These are phyloP conservation scores for Sphaerosporella brunnea DNA, from an alignment of 495 filamentous ascomycete genomes.

Conservation along the genomic window DNA sequence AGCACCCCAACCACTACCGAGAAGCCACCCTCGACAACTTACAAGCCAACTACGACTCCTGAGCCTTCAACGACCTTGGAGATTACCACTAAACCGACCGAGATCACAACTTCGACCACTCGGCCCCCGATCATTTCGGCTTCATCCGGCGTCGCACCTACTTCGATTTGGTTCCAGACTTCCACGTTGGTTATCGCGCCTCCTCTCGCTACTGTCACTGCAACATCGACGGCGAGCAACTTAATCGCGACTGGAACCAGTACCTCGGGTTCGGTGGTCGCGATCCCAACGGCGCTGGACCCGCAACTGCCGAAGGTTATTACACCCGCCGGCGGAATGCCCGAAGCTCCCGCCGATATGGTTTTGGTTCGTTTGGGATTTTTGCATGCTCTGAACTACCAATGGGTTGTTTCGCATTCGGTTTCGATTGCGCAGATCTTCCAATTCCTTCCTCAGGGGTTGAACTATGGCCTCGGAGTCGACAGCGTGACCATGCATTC, in stretches of 20 bases:
- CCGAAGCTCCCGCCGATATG: conserved; percentile 39
- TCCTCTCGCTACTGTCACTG: conserved; percentile 14
- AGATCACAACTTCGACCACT: neutral
- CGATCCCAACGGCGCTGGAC: conserved; percentile 12
- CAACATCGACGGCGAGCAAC: conserved; percentile 8
- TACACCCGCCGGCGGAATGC: conserved; percentile 34
- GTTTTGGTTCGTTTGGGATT: conserved; percentile 69
- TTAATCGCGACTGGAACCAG: too few species aligned
- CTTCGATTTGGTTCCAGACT: conserved; percentile 9
- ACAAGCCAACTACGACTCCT: too few species aligned
- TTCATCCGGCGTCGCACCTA: conserved; percentile 11
- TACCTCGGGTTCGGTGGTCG: conserved; percentile 23
- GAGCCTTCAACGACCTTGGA: conserved; percentile 1
- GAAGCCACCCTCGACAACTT: neutral
- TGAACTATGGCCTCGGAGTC: conserved; percentile 47
- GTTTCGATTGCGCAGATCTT: conserved; percentile 77
- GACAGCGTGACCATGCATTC: conserved; percentile 46
- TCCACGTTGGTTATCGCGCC: conserved; percentile 9
- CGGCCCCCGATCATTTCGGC: neutral
- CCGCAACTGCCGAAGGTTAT: conserved; percentile 52
- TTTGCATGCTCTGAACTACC: conserved; percentile 58
- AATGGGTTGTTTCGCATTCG: conserved; percentile 51
- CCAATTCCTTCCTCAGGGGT: conserved; percentile 53
- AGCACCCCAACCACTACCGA: neutral
- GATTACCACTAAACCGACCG: conserved; percentile 1